A percentile compares a stretch with the other conserved stretches of the same genome.
These are phyloP conservation scores for Pleurotus cornucopiae DNA, from an alignment of 768 basidiomycete species.

Conservation along the genomic window DNA sequence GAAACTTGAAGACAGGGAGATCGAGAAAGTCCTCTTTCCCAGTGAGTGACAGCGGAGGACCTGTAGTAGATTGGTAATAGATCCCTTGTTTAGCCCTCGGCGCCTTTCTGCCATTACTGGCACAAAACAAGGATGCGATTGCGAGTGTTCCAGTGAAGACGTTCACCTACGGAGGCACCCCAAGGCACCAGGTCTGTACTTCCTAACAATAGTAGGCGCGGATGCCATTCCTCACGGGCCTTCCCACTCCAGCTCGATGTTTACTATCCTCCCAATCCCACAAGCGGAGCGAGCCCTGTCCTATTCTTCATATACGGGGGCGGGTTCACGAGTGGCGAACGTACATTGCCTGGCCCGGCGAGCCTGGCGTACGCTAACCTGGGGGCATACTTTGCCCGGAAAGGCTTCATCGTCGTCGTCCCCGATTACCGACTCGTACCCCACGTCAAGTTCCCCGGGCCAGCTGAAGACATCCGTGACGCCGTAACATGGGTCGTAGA, in stretches of 20 bases:
- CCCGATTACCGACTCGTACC: constrained; percentile 68
- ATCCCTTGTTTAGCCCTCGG: constrained; percentile 31
- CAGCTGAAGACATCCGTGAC: constrained; percentile 55
- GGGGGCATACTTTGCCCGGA: constrained; percentile 57
- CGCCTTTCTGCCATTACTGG: constrained; percentile 47
- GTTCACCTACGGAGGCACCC: constrained; percentile 51
- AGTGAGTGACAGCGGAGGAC: constrained; percentile 21
- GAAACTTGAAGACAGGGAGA: constrained; percentile 23
- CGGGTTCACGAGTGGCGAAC: constrained; percentile 49
- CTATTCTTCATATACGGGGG: constrained; percentile 69
- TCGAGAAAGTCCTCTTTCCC: constrained; percentile 25
- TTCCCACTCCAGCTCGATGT: constrained; percentile 49
- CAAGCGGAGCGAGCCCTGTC: constrained; percentile 35
- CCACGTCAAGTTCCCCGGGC: constrained; percentile 47
- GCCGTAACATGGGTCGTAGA: constrained; percentile 50
- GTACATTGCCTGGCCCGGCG: constrained; percentile 40
- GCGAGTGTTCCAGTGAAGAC: constrained; percentile 43
- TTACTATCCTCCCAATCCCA: constrained; percentile 47
- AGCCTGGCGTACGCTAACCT: constrained; percentile 53
- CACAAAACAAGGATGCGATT: constrained; percentile 40
- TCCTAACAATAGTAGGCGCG: too few relatives aligned
- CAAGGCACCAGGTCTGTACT: constrained; percentile 41
- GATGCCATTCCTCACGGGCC: not conserved
- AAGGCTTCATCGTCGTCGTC: constrained; percentile 59
- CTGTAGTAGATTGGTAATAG: too few relatives aligned